A percentile compares a stretch with the other conserved stretches of the same genome.
Evolutionary conservation across 345 rosid species (phyloP).

Genomic region (Eutrema heterophyllum): DNA sequence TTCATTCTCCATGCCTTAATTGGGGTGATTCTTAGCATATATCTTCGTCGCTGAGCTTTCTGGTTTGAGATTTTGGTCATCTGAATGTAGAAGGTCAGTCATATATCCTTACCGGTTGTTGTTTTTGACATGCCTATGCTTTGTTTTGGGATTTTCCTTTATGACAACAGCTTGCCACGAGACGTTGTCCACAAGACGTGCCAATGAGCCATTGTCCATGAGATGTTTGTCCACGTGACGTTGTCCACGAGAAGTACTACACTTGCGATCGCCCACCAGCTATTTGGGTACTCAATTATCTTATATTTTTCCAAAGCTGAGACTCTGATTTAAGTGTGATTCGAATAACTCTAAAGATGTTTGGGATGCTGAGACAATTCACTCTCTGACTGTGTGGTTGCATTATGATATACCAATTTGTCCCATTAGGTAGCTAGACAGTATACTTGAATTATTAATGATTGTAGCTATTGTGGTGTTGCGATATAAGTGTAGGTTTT

Average conservation of each 20-base stretch:
- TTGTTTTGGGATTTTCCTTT: too few species aligned
- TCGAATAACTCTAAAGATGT: neutral
- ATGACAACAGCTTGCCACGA: too few species aligned
- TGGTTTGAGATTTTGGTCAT: too few species aligned
- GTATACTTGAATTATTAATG: neutral
- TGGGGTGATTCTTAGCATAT: too few species aligned
- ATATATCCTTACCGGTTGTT: too few species aligned
- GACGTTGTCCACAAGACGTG: too few species aligned
- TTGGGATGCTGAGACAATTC: neutral
- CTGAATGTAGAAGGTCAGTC: too few species aligned
- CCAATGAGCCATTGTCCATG: too few species aligned
- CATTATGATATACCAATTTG: neutral
- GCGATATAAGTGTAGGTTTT: neutral
- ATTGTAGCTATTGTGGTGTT: neutral
- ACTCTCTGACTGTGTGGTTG: neutral
- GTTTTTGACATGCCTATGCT: too few species aligned
- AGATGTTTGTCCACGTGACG: too few species aligned
- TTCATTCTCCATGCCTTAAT: too few species aligned
- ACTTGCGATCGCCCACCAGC: slow-evolving; percentile 92
- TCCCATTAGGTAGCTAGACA: neutral
- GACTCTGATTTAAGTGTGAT: neutral
- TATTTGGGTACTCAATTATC: slow-evolving; percentile 55
- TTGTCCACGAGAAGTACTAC: slow-evolving; percentile 58
- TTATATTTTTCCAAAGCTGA: neutral
- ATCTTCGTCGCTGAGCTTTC: too few species aligned